Evolutionary conservation across 768 basidiomycete genomes (phyloP).

Genomic region (Candolleomyces aberdarensis): DNA sequence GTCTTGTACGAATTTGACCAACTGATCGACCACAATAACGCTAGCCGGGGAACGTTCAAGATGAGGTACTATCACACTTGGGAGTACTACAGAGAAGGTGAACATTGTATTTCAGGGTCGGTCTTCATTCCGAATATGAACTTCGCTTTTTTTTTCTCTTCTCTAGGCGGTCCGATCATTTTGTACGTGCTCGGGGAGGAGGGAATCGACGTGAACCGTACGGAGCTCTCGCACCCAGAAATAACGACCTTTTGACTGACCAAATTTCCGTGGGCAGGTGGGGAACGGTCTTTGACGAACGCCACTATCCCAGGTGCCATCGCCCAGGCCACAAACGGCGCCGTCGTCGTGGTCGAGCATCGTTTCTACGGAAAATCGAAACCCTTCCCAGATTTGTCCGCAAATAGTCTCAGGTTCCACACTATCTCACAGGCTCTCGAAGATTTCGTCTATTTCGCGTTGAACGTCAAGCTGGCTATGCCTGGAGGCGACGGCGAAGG

Average conservation of each 20-base stretch:
- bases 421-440: constrained; percentile 74
- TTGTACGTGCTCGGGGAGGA: no score
- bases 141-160: background rate
- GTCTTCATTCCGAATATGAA: background rate
- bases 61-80: no score
- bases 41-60: no score
- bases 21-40: no score
- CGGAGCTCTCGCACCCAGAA: constrained; percentile 31
- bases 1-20: no score
- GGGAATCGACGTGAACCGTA: constrained; percentile 24
- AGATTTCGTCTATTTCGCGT: constrained; percentile 65
- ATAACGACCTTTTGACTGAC: no score
- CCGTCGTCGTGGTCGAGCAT: no score
- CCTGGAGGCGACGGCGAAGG: constrained; percentile 50
- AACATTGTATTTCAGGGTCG: no score
- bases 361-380: constrained; percentile 59
- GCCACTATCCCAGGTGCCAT: constrained; percentile 53
- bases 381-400: constrained; percentile 56
- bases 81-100: no score
- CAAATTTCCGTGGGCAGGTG: background rate
- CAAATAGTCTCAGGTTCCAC: constrained; percentile 51
- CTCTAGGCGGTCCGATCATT: constrained; percentile 32
- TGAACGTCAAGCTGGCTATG: constrained; percentile 64
- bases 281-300: constrained; percentile 37
- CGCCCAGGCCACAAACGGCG: no score